Evolutionary conservation across 2,329 filamentous ascomycete genomes (phyloP).

Genomic region (Colletotrichum neosansevieriae): DNA sequence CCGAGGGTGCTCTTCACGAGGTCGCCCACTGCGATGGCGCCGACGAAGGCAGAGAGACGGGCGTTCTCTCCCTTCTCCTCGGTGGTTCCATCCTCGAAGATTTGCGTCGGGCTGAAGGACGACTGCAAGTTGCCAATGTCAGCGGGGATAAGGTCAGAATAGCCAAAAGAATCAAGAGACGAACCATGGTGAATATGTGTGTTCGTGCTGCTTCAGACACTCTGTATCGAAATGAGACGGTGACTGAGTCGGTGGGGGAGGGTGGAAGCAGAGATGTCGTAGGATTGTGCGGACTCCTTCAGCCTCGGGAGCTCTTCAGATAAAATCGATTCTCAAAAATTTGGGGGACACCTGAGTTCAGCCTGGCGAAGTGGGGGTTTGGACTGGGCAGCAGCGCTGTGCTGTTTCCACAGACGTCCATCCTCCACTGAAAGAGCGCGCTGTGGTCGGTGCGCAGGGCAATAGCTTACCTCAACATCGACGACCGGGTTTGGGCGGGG

Average conservation of each 20-base stretch:
- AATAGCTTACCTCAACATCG: conserved; percentile 1
- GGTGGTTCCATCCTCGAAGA: conserved; percentile 96
- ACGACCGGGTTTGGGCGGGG: not conserved
- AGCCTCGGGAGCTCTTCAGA: conserved; percentile 39
- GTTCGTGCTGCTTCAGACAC: conserved; percentile 24
- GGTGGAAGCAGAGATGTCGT: conserved; percentile 28
- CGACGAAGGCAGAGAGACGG: conserved; percentile 96
- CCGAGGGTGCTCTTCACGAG: conserved; percentile 97
- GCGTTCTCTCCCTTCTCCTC: conserved; percentile 99
- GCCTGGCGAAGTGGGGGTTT: conserved; percentile 37
- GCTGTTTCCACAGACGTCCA: conserved; percentile 36
- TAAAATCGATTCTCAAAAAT: conserved; percentile 39
- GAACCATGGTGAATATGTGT: conserved; percentile 34
- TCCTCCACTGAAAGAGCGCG: conserved; percentile 30
- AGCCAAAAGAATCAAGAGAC: not conserved
- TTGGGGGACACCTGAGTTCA: conserved; percentile 34
- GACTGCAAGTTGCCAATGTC: conserved; percentile 48
- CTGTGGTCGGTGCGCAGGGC: conserved; percentile 11
- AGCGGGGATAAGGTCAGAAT: not conserved
- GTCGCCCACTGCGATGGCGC: conserved; percentile 97
- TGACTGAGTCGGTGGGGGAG: conserved; percentile 21
- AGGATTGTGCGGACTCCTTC: conserved; percentile 34
- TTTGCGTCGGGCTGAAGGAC: conserved; percentile 91
- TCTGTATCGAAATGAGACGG: conserved; percentile 23
- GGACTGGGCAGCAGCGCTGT: conserved; percentile 31